These are phyloP conservation scores for Solanum hybrid DNA, from an alignment of 305 asterid genomes.

Conservation along the genomic window DNA sequence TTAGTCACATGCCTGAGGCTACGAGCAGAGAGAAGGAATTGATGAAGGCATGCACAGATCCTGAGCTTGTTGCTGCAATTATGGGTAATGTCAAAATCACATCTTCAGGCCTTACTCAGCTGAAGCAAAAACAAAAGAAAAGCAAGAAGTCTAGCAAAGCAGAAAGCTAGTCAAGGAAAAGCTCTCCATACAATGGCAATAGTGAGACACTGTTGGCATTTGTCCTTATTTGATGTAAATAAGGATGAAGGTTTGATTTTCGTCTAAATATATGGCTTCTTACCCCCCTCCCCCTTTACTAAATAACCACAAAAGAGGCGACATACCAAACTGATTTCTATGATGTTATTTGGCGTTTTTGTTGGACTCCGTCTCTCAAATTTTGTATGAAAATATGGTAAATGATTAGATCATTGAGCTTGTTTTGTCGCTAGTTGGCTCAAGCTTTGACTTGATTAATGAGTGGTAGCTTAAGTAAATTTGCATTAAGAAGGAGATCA, in stretches of 20 bases:
- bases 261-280: background rate
- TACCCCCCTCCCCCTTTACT: background rate
- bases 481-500: background rate
- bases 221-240: background rate
- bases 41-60: constrained; percentile 96
- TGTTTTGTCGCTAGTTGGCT: background rate
- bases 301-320: background rate
- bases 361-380: background rate
- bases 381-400: background rate
- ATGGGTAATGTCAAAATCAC: constrained; percentile 83
- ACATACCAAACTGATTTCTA: background rate
- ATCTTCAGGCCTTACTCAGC: constrained; percentile 91
- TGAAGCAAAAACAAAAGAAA: constrained; percentile 88
- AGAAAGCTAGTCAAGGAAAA: constrained; percentile 9
- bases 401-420: background rate
- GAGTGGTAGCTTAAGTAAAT: background rate
- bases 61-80: constrained; percentile 88
- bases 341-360: background rate
- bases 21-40: constrained; percentile 78
- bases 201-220: background rate
- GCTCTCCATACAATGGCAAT: background rate
- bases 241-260: background rate
- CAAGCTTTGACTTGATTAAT: background rate
- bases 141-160: constrained; percentile 60
- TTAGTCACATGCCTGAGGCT: constrained; percentile 68